phyloP scores from a whole-genome alignment of 768 basidiomycete species.

The Mycena olivaceomarginata region DNA sequence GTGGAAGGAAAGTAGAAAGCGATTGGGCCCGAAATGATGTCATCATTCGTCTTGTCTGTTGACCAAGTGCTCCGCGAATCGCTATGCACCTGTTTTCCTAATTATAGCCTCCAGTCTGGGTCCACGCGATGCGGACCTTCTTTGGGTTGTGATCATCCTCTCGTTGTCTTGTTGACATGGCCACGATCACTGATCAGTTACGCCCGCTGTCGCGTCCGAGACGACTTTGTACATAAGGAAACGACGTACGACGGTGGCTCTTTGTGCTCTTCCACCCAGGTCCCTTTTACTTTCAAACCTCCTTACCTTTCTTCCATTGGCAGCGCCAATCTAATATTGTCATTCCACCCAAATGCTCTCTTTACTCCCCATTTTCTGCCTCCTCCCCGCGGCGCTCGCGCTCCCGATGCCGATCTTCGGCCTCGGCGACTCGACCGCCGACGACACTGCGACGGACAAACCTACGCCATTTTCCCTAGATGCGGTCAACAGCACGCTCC shows the following conservation, averaged over 20 bases:
- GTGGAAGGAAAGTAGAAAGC: no score
- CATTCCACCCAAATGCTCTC: conserved; percentile 4
- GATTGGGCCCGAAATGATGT: no score
- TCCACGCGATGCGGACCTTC: conserved; percentile 44
- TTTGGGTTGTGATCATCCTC: background rate
- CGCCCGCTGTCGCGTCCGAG: background rate
- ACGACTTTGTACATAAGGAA: background rate
- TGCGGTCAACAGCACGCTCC: conserved; percentile 21
- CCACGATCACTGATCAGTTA: conserved; percentile 2
- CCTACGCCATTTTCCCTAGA: conserved; percentile 6
- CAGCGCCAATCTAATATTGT: conserved; percentile 13
- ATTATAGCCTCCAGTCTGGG: no score
- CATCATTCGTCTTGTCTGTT: no score
- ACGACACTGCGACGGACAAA: conserved; percentile 1
- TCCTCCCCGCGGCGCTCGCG: background rate
- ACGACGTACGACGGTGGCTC: background rate
- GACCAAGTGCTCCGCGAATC: no score
- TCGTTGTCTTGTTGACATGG: background rate
- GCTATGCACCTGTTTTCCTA: no score
- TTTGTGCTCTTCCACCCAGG: background rate
- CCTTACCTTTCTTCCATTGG: background rate
- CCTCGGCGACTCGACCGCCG: background rate
- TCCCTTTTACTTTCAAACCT: background rate
- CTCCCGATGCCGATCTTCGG: conserved; percentile 6
- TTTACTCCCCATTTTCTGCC: background rate